Conservation (phyloP, 306 rosid genomes). For the Arachis stenosperma region DNA sequence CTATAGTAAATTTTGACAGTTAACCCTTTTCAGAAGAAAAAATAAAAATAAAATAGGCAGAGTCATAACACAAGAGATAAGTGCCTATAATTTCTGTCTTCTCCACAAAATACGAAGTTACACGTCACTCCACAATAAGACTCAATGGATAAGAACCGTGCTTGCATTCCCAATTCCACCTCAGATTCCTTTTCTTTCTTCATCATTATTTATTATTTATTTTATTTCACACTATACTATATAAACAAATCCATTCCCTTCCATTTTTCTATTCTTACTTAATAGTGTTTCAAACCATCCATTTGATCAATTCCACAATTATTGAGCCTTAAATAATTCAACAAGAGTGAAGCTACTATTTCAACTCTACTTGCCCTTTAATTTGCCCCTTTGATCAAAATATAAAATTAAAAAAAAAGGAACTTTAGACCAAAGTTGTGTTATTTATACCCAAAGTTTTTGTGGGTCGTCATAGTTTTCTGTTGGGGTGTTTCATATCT, state of each 20-base stretch:
- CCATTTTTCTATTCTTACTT: background rate
- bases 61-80: too few relatives aligned
- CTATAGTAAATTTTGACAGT: too few relatives aligned
- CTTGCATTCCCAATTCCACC: background rate
- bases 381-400: too few relatives aligned
- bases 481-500: background rate
- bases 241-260: background rate
- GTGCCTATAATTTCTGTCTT: background rate
- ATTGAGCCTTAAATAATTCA: background rate
- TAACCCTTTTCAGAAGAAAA: background rate
- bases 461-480: slow-evolving; percentile 28
- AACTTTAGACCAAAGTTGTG: slow-evolving; percentile 4
- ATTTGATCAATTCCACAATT: slow-evolving; percentile 6
- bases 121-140: slow-evolving; percentile 56
- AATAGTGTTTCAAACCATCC: background rate
- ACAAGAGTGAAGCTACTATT: slow-evolving; percentile 8
- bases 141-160: slow-evolving; percentile 60
- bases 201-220: slow-evolving; percentile 16
- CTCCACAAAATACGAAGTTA: slow-evolving; percentile 6
- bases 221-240: too few relatives aligned
- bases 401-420: too few relatives aligned
- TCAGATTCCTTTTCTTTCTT: slow-evolving; percentile 10
- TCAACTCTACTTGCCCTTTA: background rate
- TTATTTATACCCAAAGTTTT: slow-evolving; percentile 32
- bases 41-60: background rate